Evolutionary conservation across 345 rosid species (phyloP), one percentile per base, ranked within the genome.

Genomic region (Ceriops zippeliana): DNA sequence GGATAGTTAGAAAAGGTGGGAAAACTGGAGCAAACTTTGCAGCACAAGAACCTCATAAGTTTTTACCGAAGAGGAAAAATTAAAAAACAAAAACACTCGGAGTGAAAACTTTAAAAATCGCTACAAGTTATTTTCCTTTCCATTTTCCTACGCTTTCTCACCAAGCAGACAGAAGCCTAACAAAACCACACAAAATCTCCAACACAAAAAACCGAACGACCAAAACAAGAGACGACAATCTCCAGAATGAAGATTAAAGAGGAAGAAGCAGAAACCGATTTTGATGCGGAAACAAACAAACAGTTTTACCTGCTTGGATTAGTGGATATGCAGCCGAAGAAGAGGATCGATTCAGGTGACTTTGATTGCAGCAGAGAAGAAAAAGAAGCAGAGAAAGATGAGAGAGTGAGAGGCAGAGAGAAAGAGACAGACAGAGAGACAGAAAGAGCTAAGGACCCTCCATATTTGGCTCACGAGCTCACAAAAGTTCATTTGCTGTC

Each of bases 401-500:
- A 11, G 31, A 30, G 8, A 11, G 27, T 46, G 75, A 58, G 59
- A 59, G 47, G 22, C 2, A 28, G 30, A 28, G 3, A 28, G 30
- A 28, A 1, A 28, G 30, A 28, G 30, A 28, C 3, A 28, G 30
- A 28, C 3, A 28, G 30, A 28, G 30, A 2, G 63, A 51, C 52
- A 30, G 66, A 42, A 47, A 52, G 63, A 46, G 5, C 62, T 71
- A 76, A 62, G 76, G 73, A 76, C 61, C 76, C 76, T 76, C 73
- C 80, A 76, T 42, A 13, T 76, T 71, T 71, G 65, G 53, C 72
- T 21, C 16, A 68, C 61, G 62, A 62, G 67, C 64, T 49, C 46
- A 71, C 76, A 76, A 71, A 76, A 76, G 72, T 52, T 76, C 53
- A 46, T 71, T 82, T 69, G 82, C 76, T 74, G 82, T 83, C 83